Evolutionary conservation across 2,329 filamentous ascomycete species (phyloP), one percentile per base, ranked within the genome.

Genomic region (Aspergillus aculeatus): DNA sequence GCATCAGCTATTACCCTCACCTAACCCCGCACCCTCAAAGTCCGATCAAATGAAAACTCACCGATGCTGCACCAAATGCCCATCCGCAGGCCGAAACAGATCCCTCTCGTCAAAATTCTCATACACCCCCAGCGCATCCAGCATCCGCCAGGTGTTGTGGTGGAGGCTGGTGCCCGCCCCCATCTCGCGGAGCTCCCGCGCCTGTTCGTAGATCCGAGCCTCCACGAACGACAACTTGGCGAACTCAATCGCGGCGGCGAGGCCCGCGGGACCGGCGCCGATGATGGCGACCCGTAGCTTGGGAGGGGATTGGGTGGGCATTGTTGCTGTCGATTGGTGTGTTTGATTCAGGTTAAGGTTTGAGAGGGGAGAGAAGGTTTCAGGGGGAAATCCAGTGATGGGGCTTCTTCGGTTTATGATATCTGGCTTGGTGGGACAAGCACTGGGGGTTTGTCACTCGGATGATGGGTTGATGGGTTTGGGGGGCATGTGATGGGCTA

Each of bases 71-170:
- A 62, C 49, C 2, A 55, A 50, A 31, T 64, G 62, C 3, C 62
- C 56, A 50, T 64, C 60, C 2, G 52, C 55, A 5, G 58, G 32
- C 2, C 62, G 50, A 12, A 61, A 64, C 4, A 64, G 38, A 6
- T 51, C 41, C 10, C 51, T 48, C 3, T 35, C 56, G 5, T 62
- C 49, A 26, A 62, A 55, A 48, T 64, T 54, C 32, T 58, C 50
- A 26, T 59, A 60, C 7, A 54, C 62, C 1, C 56, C 58, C 12
- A 64, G 41, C 1, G n/a, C 23, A 4, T 64, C 62, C 4, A 62
- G 26, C 60, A 61, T 64, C 12, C 60, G 62, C 58, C 62, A 64
- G 1, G 60, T 62, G 10, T 64, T 64, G 1, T 54, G 53, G 12
- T 62, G 60, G 5, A 62, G 50, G 24, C 56, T 62, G n/a, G 62